These are phyloP conservation scores for Suhomyces bokatorum DNA, from an alignment of 1,139 yeast species.

Conservation along the genomic window DNA sequence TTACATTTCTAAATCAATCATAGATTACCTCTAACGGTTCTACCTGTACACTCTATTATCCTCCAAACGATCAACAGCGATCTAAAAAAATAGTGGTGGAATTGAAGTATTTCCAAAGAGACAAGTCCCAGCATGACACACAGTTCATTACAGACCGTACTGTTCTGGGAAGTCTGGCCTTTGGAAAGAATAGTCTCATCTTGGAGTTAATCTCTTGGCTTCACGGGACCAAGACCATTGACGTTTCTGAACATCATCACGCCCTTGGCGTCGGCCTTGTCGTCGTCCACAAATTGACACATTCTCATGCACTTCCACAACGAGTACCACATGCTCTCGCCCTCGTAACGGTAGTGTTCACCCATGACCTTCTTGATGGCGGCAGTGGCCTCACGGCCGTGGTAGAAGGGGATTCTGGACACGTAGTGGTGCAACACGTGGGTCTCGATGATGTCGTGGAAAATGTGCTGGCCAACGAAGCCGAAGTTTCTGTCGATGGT, in stretches of 20 bases:
- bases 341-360: slow-evolving; percentile 51
- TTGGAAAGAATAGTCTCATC: neutral
- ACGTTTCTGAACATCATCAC: slow-evolving; percentile 60
- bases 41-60: no score
- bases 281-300: slow-evolving; percentile 64
- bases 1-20: no score
- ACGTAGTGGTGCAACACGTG: slow-evolving; percentile 65
- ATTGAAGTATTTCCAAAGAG: slow-evolving; percentile 1
- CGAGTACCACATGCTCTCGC: slow-evolving; percentile 58
- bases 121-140: no score
- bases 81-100: neutral
- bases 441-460: slow-evolving; percentile 66
- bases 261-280: slow-evolving; percentile 39
- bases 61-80: no score
- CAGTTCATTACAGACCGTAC: no score
- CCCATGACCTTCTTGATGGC: slow-evolving; percentile 64
- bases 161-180: no score
- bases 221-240: slow-evolving; percentile 45
- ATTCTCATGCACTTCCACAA: slow-evolving; percentile 57
- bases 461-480: slow-evolving; percentile 55
- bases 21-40: no score
- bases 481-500: slow-evolving; percentile 65
- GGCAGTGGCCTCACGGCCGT: slow-evolving; percentile 59
- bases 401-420: slow-evolving; percentile 63
- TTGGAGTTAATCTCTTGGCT: slow-evolving; percentile 15